Evolutionary conservation across 2,329 filamentous ascomycete species (phyloP).

Genomic region (Penicillium sp.): DNA sequence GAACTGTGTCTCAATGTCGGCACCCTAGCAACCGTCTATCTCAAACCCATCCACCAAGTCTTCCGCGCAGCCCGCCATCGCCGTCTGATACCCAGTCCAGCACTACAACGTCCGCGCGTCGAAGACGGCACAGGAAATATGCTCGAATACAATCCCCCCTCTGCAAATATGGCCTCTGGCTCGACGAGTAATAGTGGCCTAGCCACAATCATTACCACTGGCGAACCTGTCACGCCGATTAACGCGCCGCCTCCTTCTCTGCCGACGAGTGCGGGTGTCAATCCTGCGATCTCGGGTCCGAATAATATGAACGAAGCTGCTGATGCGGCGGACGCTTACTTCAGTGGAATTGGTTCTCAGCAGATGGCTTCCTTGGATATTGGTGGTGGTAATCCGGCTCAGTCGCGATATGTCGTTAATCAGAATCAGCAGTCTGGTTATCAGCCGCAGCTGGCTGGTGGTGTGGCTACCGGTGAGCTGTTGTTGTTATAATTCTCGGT

Average conservation of each 20-base stretch:
- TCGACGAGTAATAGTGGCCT: constrained; percentile 29
- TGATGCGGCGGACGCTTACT: constrained; percentile 84
- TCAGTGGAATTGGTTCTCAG: constrained; percentile 69
- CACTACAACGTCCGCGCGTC: constrained; percentile 67
- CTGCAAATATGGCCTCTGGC: constrained; percentile 28
- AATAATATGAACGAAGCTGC: constrained; percentile 66
- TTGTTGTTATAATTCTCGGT: constrained; percentile 56
- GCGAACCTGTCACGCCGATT: constrained; percentile 28
- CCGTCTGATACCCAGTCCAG: constrained; percentile 75
- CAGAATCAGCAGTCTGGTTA: constrained; percentile 75
- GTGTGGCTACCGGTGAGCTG: constrained; percentile 66
- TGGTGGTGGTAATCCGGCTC: constrained; percentile 54
- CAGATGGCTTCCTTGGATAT: constrained; percentile 71
- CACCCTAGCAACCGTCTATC: constrained; percentile 91
- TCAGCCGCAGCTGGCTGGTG: constrained; percentile 62
- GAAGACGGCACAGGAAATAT: constrained; percentile 31
- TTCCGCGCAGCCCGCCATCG: constrained; percentile 84
- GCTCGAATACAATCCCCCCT: constrained; percentile 38
- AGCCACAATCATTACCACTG: constrained; percentile 32
- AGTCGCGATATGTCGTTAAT: constrained; percentile 65
- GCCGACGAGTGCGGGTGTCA: constrained; percentile 62
- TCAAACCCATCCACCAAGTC: constrained; percentile 95
- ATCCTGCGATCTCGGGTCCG: constrained; percentile 65
- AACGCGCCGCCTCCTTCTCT: constrained; percentile 27
- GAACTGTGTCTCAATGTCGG: constrained; percentile 97